Evolutionary conservation across 2,329 filamentous ascomycete genomes (phyloP), one percentile per base, ranked within the genome.

Genomic region (Pseudogymnoascus sp.): DNA sequence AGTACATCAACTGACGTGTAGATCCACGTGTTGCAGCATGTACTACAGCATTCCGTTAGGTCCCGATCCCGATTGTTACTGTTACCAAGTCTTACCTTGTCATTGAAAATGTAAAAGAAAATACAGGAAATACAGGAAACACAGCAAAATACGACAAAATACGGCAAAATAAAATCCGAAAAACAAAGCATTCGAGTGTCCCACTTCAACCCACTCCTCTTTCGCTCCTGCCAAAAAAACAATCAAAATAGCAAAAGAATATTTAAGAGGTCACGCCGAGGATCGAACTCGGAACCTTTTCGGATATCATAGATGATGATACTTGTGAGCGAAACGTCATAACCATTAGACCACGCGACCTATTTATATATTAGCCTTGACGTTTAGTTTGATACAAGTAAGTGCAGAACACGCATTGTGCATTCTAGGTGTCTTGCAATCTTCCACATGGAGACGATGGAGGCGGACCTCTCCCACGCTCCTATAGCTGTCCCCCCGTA

Each of bases 281-380:
- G 43, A 50, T 50, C 43, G 43, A 50, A 50, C 43, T 50, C 43
- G 43, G 43, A 50, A 50, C 43, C 43, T 50, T 50, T 50, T 50
- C 43, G 43, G 43, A 50, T 50, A 50, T 50, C 43, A 50, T 26
- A 28, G 8, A n/a, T 26, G 3, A 26, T 50, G 43, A 50, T 50
- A 50, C 43, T 50, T 50, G 43, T 50, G 43, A 50, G 43, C 43
- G 43, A 50, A 50, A 50, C 41, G 43, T 50, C 43, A 50, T 50
- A 50, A 50, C 43, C 43, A 26, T 50, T 50, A 26, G 43, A 50
- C 43, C 43, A 26, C 43, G 43, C 24, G 19, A 26, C 43, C 43
- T 50, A 50, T 26, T 26, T 50, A 50, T 50, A 41, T 41, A 41
- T 41, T 41, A 41, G 40, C 16, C 22, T 16, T 41, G 16, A 41